Evolutionary conservation across 768 basidiomycete genomes (phyloP).

Genomic region (Exsudoporus frostii): DNA sequence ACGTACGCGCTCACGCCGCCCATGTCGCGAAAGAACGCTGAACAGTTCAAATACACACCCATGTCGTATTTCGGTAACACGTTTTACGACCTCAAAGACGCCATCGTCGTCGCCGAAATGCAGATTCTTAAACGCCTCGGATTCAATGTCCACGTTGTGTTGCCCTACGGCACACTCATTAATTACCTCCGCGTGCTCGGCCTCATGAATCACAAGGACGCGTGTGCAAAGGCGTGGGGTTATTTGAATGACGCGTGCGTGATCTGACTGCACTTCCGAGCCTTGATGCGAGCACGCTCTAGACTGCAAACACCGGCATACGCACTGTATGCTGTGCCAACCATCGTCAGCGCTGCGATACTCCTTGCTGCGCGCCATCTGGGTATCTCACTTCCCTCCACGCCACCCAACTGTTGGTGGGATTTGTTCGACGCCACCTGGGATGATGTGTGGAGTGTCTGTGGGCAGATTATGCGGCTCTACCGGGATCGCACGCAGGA

Average conservation of each 20-base stretch:
- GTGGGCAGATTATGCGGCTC: slow-evolving; percentile 80
- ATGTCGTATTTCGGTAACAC: slow-evolving; percentile 88
- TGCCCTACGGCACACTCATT: slow-evolving; percentile 92
- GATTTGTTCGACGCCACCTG: slow-evolving; percentile 87
- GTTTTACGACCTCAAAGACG: slow-evolving; percentile 95
- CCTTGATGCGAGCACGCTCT: slow-evolving; percentile 2
- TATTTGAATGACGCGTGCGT: slow-evolving; percentile 95
- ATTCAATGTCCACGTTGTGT: slow-evolving; percentile 89
- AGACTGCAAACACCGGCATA: slow-evolving; percentile 95
- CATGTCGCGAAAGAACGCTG: slow-evolving; percentile 16
- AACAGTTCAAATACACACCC: slow-evolving; percentile 64
- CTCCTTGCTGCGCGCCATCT: slow-evolving; percentile 73
- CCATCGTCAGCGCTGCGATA: slow-evolving; percentile 88
- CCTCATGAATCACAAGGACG: slow-evolving; percentile 67
- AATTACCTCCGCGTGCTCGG: slow-evolving; percentile 92
- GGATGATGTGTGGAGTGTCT: slow-evolving; percentile 85
- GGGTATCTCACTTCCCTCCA: slow-evolving; percentile 70
- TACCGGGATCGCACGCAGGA: slow-evolving; percentile 54
- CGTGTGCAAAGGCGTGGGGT: slow-evolving; percentile 84
- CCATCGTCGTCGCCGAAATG: slow-evolving; percentile 93
- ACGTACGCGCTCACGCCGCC: slow-evolving; percentile 43
- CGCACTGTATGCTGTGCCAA: slow-evolving; percentile 82
- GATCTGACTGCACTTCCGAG: background rate
- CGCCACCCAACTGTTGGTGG: slow-evolving; percentile 82
- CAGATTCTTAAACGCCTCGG: slow-evolving; percentile 94